A percentile compares a stretch with the other conserved stretches of the same genome.
Conservation (phyloP, 169 alveolate genomes). For the Plasmodium gonderi region DNA sequence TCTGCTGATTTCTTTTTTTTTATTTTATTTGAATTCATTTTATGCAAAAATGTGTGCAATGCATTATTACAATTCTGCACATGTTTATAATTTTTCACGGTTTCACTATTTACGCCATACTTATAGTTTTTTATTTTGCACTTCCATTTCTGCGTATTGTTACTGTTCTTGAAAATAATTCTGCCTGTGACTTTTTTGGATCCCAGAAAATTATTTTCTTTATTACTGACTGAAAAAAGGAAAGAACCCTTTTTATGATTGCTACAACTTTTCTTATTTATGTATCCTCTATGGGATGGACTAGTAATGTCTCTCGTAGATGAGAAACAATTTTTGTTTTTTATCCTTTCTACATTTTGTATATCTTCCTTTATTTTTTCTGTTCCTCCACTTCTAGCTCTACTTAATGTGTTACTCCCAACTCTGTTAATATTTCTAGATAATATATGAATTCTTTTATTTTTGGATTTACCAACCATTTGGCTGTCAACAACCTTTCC, state of each 20-base stretch:
- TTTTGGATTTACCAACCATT: not conserved
- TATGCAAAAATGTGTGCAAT: not conserved
- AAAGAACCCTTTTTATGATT: not conserved
- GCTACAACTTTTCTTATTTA: not conserved
- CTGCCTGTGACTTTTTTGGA: slow-evolving; percentile 9
- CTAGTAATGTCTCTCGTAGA: not conserved
- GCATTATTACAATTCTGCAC: not conserved
- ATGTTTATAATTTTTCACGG: not conserved
- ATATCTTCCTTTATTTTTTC: not conserved
- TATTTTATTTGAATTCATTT: not conserved
- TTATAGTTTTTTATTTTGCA: not conserved
- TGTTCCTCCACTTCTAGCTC: not conserved
- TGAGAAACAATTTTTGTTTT: not conserved
- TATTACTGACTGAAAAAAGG: not conserved
- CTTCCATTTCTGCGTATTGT: not conserved
- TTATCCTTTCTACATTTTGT: not conserved
- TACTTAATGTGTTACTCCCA: not conserved
- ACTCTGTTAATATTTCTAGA: not conserved
- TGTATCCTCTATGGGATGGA: not conserved
- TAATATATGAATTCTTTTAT: not conserved
- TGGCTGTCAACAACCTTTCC: not conserved
- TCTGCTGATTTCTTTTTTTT: not conserved
- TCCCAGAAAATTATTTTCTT: not conserved
- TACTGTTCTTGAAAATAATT: slow-evolving; percentile 19
- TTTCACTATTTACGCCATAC: not conserved